phyloP scores from a whole-genome alignment of 2,329 filamentous ascomycete species.

The Clonostachys rhizophaga region DNA sequence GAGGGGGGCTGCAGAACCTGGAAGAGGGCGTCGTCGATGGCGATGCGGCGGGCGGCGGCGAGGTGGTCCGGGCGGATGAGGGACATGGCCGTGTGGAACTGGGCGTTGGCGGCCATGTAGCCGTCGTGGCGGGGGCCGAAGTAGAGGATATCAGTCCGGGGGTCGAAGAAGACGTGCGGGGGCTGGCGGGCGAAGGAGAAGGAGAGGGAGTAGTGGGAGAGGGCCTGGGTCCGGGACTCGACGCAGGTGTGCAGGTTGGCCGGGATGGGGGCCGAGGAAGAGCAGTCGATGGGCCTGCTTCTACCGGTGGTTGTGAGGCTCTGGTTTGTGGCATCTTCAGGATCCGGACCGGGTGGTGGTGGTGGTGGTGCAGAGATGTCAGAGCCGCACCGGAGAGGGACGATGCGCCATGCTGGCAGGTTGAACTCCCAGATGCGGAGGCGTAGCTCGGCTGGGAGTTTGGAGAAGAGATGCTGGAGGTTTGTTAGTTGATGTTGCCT shows the following conservation, averaged over 20 bases:
- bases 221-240: constrained; percentile 38
- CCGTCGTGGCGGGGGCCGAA: constrained; percentile 35
- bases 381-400: constrained; percentile 34
- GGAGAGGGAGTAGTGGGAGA: constrained; percentile 37
- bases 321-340: neutral
- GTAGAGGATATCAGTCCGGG: constrained; percentile 36
- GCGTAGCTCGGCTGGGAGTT: constrained; percentile 39
- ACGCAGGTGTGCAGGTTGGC: constrained; percentile 37
- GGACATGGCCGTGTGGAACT: constrained; percentile 37
- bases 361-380: constrained; percentile 14
- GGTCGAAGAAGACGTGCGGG: constrained; percentile 36
- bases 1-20: constrained; percentile 9
- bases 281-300: constrained; percentile 22
- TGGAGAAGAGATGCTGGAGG: constrained; percentile 31
- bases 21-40: constrained; percentile 39
- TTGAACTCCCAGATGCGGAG: constrained; percentile 42
- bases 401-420: constrained; percentile 33
- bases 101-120: constrained; percentile 36
- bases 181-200: constrained; percentile 15
- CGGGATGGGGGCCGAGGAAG: constrained; percentile 33
- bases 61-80: constrained; percentile 35
- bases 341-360: neutral
- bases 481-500: no score
- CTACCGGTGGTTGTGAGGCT: neutral
- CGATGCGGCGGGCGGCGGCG: constrained; percentile 31